phyloP scores from a whole-genome alignment of 78 protist species.

The Guillardia theta region DNA sequence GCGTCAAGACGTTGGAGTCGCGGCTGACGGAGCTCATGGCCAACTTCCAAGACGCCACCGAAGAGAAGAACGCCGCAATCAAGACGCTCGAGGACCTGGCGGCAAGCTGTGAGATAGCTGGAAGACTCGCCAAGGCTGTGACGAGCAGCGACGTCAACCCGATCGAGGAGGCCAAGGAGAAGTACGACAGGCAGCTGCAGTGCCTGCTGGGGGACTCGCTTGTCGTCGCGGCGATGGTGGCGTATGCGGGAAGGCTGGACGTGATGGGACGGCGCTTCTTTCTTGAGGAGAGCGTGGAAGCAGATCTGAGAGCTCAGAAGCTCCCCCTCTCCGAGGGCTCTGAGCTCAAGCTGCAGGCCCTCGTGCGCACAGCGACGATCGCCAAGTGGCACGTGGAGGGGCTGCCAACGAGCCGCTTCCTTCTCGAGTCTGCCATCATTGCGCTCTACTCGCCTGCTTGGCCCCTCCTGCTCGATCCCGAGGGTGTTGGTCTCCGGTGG shows the following conservation, averaged over 20 bases:
- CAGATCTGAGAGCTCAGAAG: slow-evolving; percentile 1
- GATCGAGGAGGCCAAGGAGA: neutral
- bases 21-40: neutral
- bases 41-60: slow-evolving; percentile 25
- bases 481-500: neutral
- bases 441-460: neutral
- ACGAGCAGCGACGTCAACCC: neutral
- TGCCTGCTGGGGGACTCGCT: neutral
- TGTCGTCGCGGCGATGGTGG: neutral
- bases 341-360: neutral
- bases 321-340: neutral
- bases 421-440: neutral
- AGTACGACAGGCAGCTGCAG: neutral
- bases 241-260: neutral
- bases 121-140: neutral
- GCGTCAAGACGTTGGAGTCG: neutral
- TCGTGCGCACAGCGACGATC: neutral
- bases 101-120: neutral
- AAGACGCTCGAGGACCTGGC: neutral
- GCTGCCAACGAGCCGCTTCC: neutral
- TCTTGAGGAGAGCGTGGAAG: neutral
- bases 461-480: slow-evolving; percentile 28
- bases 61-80: slow-evolving; percentile 20
- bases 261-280: neutral
- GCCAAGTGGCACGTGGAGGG: neutral